Percentiles rank a stretch among this genome's conserved stretches.
phyloP scores from a whole-genome alignment of 768 basidiomycete genomes.

The Suillus spraguei region DNA sequence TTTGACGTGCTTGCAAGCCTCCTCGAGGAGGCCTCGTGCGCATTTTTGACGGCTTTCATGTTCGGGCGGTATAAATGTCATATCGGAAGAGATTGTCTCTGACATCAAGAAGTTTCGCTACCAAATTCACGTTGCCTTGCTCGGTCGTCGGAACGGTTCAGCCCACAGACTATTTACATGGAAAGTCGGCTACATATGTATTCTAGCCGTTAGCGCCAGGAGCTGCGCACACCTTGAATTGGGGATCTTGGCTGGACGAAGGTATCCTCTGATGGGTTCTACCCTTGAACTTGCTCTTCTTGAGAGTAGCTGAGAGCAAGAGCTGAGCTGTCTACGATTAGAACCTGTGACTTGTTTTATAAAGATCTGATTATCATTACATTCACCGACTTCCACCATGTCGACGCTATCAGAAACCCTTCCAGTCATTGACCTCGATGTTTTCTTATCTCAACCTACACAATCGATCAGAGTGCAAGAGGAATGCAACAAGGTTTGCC shows the following conservation, averaged over 20 bases:
- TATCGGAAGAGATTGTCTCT: neutral
- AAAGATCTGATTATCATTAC: neutral
- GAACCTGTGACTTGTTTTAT: neutral
- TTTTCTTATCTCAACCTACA: conserved; percentile 54
- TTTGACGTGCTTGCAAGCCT: neutral
- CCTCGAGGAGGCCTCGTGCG: neutral
- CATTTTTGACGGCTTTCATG: neutral
- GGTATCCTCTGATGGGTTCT: conserved; percentile 1
- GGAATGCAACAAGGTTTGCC: conserved; percentile 68
- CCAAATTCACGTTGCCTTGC: neutral
- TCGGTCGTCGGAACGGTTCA: neutral
- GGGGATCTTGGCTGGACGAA: conserved; percentile 4
- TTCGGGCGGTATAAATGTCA: neutral
- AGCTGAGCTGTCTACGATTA: neutral
- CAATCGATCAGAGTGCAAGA: conserved; percentile 48
- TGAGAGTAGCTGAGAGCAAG: neutral
- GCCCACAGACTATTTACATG: neutral
- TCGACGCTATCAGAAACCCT: conserved; percentile 52
- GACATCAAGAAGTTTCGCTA: neutral
- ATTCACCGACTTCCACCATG: conserved; percentile 28
- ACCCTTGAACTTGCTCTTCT: neutral
- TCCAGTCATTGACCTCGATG: conserved; percentile 77
- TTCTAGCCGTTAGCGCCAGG: neutral
- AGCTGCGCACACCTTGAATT: neutral
- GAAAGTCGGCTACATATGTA: neutral